These are phyloP conservation scores for Boletus vinaceobasis DNA, from an alignment of 768 basidiomycete genomes.

Conservation along the genomic window DNA sequence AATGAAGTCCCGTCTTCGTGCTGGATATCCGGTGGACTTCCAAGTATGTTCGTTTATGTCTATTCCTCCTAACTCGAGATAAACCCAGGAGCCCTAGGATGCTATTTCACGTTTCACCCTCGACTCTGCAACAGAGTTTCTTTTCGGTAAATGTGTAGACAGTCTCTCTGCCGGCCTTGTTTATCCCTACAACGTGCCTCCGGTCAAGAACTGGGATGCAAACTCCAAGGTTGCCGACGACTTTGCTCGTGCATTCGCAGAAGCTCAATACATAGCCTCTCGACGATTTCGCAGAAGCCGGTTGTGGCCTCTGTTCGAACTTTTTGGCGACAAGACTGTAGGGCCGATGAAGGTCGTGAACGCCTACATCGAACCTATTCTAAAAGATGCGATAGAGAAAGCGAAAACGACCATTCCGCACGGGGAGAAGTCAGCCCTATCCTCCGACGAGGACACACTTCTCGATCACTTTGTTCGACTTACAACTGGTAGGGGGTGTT, in stretches of 20 bases:
- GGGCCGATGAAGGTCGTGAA: conserved; percentile 52
- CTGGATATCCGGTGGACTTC: conserved; percentile 56
- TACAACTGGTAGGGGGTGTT: conserved; percentile 36
- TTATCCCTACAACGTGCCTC: conserved; percentile 43
- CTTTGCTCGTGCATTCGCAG: conserved; percentile 48
- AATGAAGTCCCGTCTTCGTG: conserved; percentile 46
- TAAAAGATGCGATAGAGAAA: conserved; percentile 42
- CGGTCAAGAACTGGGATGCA: conserved; percentile 16
- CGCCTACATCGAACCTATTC: conserved; percentile 47
- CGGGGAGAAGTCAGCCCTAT: conserved; percentile 24
- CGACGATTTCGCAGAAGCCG: conserved; percentile 42
- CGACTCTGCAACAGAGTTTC: conserved; percentile 63
- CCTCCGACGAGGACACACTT: conserved; percentile 45
- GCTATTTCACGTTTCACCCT: conserved; percentile 61
- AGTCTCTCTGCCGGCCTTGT: conserved; percentile 50
- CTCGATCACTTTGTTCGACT: conserved; percentile 54
- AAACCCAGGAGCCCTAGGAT: conserved; percentile 35
- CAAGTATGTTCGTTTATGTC: conserved; percentile 34
- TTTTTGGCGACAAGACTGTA: conserved; percentile 43
- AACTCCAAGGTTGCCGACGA: conserved; percentile 35
- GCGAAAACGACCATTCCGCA: conserved; percentile 26
- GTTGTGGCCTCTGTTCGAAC: conserved; percentile 54
- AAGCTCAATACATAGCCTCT: conserved; percentile 44
- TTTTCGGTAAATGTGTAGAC: conserved; percentile 59
- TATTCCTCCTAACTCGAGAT: background rate